Evolutionary conservation across 148 eudicot genomes (phyloP), one percentile per base, ranked within the genome.

Genomic region (Rhododendron griersonianum): DNA sequence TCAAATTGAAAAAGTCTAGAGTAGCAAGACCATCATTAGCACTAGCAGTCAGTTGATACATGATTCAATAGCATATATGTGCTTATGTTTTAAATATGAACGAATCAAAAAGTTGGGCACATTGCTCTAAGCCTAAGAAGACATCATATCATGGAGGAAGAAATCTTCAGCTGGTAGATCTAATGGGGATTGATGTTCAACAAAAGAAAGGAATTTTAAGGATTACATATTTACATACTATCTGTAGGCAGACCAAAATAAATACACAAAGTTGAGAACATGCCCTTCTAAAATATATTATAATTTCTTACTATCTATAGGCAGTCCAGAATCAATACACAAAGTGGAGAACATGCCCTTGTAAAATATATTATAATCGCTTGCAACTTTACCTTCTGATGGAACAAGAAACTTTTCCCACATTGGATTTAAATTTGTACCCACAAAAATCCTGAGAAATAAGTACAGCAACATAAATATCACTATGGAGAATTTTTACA

Each of bases 321-420:
- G 33, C 37, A 75, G 53, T 75, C 51, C 50, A 76, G 37, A 84
- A 50, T 21, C 51, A 53, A 57, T 41, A 37, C 14, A 28, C 8
- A 33, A 75, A 53, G 50, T 4, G 39, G 44, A 39, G 16, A 19
- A 84, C 7, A 74, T 48, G 10, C 8, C 71, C 37, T 16, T n/a
- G 1, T 39, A 78, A 2, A 76, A 4, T 2, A 3, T 47, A 67
- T 51, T 14, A 21, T 14, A 37, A 53, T 59, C 81, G 50, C 37
- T 74, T 45, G 78, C 63, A 61, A 69, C 65, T 81, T 75, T 92
- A 96, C 99, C 99, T 94, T 94, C 92, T 81, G 98, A 94, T 65
- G 89, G 90, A 84, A 91, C 87, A 67, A 97, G 92, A 89, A 95
- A 97, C 79, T 88, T 93, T 76, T 97, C 98, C 99, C 99, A 97